phyloP scores from a whole-genome alignment of 345 rosid species.

The Bruguiera parviflora region DNA sequence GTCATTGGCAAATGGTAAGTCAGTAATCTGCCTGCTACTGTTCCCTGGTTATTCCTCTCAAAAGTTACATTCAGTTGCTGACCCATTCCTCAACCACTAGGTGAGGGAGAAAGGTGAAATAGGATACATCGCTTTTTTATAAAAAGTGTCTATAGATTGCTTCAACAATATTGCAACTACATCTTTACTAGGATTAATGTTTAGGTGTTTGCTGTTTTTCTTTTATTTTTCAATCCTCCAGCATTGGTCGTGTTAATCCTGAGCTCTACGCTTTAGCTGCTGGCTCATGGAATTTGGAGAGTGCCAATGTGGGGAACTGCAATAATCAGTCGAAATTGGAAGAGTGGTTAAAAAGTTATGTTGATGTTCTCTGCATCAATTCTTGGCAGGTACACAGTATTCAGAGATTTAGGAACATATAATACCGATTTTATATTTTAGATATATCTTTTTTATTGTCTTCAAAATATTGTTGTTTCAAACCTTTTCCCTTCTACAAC shows the following conservation, averaged over 20 bases:
- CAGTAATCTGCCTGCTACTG: no score
- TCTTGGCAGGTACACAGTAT: constrained; percentile 80
- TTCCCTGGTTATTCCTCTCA: no score
- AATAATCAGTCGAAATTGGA: constrained; percentile 29
- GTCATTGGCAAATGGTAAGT: no score
- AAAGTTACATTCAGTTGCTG: no score
- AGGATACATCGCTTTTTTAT: background rate
- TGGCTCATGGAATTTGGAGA: constrained; percentile 51
- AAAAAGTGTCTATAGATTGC: constrained; percentile 2
- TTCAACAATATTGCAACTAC: background rate
- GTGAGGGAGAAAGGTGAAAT: no score
- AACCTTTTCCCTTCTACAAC: no score
- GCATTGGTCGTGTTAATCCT: constrained; percentile 88
- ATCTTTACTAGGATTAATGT: background rate
- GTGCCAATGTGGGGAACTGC: constrained; percentile 12
- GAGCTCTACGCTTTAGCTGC: constrained; percentile 84
- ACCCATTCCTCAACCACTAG: no score
- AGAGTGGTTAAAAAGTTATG: constrained; percentile 63
- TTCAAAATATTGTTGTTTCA: no score
- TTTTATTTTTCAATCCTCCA: constrained; percentile 18
- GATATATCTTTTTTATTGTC: background rate
- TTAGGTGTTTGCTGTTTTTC: background rate
- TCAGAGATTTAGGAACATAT: background rate
- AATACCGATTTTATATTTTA: background rate
- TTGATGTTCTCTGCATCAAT: constrained; percentile 66